Evolutionary conservation across 2,329 filamentous ascomycete species (phyloP), one percentile per base, ranked within the genome.

Genomic region (Lecanicillium sp.): DNA sequence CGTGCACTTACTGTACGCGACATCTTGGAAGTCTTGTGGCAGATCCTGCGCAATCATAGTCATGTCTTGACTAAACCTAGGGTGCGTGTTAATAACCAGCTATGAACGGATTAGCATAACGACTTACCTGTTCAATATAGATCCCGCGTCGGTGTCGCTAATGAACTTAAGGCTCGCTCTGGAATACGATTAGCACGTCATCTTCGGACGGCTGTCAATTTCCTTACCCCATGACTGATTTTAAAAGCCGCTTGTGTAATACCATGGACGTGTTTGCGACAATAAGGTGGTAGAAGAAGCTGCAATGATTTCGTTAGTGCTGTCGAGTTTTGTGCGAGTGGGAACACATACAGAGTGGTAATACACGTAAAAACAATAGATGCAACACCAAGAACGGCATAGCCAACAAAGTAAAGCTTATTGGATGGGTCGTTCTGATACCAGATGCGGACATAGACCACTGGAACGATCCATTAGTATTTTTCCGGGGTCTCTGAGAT

Each of bases 371-470:
- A 5, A 4, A 36, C n/a, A 8, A 33, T 28, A 12, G 35, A 14
- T 1, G 19, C 14, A 15, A 36, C 10, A n/a, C 33, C 34, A 14
- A 40, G 19, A 4, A 27, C 3, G 1, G 33, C 33, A 17, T 35
- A 40, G 2, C 38, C 38, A 11, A 25, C 18, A 17, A 17, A 40
- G n/a, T 31, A 40, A 9, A 2, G 2, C 13, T 36, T 17, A 17
- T 40, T 17, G 7, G n/a, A n/a, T 4, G 28, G 22, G 8, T 36
- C 13, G 2, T n/a, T 5, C 10, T 31, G 19, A n/a, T 31, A 28
- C 38, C 38, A 40, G 12, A 40, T 28, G 14, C 38, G 38, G 3
- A 36, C 28, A 8, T 25, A 40, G 11, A 40, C 35, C 13, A 29
- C 38, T 40, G 22, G 11, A 25, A 7, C 11, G 22, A 25, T 25